A percentile compares a stretch with the other conserved stretches of the same genome.
These are phyloP conservation scores for Aspergillus affinis DNA, from an alignment of 495 filamentous ascomycete genomes.

Conservation along the genomic window DNA sequence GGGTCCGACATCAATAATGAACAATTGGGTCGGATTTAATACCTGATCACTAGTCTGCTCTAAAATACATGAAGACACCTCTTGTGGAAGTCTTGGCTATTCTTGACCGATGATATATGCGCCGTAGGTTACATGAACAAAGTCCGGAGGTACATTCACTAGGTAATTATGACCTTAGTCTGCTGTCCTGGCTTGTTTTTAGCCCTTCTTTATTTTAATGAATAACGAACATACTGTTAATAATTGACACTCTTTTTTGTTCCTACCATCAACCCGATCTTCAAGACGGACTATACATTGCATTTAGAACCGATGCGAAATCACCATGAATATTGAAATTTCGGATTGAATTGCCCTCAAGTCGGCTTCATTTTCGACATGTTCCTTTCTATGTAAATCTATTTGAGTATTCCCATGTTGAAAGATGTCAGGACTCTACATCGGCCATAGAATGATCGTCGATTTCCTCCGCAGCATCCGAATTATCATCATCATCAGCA, in stretches of 20 bases:
- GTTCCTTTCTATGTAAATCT: background rate
- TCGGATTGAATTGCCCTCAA: background rate
- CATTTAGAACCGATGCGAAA: too few relatives aligned
- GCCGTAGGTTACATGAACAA: background rate
- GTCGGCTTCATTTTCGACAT: background rate
- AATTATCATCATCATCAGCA: conserved; percentile 18
- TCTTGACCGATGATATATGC: background rate
- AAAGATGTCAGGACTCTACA: background rate
- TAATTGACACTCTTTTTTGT: too few relatives aligned
- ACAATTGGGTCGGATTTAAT: background rate
- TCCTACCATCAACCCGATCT: too few relatives aligned
- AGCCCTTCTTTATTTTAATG: too few relatives aligned
- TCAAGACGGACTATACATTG: too few relatives aligned
- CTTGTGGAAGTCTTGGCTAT: background rate
- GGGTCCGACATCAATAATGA: background rate
- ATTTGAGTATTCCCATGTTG: background rate
- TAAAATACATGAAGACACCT: background rate
- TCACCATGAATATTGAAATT: too few relatives aligned
- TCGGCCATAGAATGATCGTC: conserved; percentile 26
- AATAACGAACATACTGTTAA: too few relatives aligned
- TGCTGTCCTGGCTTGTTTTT: too few relatives aligned
- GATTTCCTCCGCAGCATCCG: conserved; percentile 28
- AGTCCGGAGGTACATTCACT: too few relatives aligned
- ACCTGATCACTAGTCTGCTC: background rate
- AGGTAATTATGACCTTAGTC: too few relatives aligned